Evolutionary conservation across 805 yeast genomes (phyloP), one percentile per base, ranked within the genome.

Genomic region (Candida palmyrensis): DNA sequence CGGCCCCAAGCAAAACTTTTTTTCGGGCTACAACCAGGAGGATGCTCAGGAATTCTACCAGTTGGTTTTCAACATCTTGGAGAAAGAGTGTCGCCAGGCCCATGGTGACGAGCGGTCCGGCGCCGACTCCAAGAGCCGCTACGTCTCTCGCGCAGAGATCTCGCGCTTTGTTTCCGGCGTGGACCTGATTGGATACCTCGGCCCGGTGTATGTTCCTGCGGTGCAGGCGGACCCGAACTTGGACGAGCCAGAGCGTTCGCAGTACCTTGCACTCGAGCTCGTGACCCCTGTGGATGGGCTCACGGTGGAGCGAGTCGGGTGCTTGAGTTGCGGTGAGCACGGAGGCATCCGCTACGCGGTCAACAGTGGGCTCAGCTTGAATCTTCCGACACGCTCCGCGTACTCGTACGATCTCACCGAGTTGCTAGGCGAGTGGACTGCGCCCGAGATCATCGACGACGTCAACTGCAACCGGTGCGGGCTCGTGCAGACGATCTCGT

Each of bases 11-110:
- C 82, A 78, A 49, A 81, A 80, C 51, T 73, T 87, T 39, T 77
- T 88, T 45, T 58, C 77, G 35, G 92, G 96, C 2, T 86, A 86
- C 51, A 87, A 85, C 49, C 97, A 89, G 59, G 96, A 89, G 55
- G 97, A 89, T 61, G 97, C 97, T 0, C 96, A 89, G 57, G 97
- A 89, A 55, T 89, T 89, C 49, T 89, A 89, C 62, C 97, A 89
- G 53, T 70, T 80, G 32, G 71, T 83, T 2, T 66, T 84, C 69
- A 68, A 73, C 26, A 75, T 81, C 36, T 61, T 84, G 20, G 94
- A 84, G 48, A 63, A 63, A 25, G 84, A 79, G 34, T 60, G 54
- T 55, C 65, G 59, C 53, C 53, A 51, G n/a, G 38, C 45, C 18
- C 38, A 39, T 7, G 26, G 44, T 39, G 42, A 48, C 18, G 46